Conservation (phyloP, 106 monocot species). For the Dendrobium officinale region DNA sequence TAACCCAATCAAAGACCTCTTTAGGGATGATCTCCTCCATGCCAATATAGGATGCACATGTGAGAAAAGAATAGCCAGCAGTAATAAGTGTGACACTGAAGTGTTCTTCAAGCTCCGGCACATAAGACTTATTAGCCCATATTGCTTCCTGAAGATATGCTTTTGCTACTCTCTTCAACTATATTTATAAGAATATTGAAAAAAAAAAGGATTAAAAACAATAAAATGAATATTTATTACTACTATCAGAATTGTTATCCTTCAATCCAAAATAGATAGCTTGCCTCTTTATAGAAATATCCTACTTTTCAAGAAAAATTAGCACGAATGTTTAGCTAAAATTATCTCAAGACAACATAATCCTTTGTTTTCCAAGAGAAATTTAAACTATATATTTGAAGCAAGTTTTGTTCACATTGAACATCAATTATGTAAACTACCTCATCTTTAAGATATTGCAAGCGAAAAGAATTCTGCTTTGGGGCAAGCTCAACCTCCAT, state of each 20-base stretch:
- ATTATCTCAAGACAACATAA: not conserved
- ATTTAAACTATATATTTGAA: too few relatives aligned
- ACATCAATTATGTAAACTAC: not conserved
- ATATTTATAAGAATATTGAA: not conserved
- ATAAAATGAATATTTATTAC: not conserved
- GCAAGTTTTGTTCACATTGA: not conserved
- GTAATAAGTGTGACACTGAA: not conserved
- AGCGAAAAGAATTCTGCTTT: not conserved
- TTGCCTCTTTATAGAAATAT: too few relatives aligned
- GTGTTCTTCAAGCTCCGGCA: slow-evolving; percentile 1
- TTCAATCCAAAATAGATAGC: too few relatives aligned
- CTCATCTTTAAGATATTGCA: slow-evolving; percentile 2
- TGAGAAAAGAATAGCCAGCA: slow-evolving; percentile 3
- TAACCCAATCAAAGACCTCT: not conserved
- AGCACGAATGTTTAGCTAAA: not conserved
- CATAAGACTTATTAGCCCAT: not conserved
- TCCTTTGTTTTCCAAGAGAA: too few relatives aligned
- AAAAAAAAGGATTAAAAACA: not conserved
- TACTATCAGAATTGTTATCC: not conserved
- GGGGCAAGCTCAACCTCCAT: not conserved
- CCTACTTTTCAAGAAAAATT: too few relatives aligned
- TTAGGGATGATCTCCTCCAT: not conserved
- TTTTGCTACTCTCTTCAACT: not conserved
- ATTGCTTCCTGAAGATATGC: not conserved
- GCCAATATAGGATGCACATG: slow-evolving; percentile 1